These are phyloP conservation scores for Rubroboletus satanas DNA, from an alignment of 768 basidiomycete genomes.

Conservation along the genomic window DNA sequence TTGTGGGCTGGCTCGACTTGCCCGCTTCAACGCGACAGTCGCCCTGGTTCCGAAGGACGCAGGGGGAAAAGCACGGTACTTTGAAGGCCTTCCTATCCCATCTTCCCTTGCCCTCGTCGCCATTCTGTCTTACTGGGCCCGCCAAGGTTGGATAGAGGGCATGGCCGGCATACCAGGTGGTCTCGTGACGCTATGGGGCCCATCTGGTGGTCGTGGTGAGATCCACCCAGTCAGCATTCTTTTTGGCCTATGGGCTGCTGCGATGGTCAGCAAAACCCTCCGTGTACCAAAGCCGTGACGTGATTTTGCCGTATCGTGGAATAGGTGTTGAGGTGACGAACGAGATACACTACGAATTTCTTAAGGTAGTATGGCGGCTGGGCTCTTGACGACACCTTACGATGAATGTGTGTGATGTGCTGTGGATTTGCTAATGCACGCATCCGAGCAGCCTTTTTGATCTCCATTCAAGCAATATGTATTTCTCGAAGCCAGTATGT, in stretches of 20 bases:
- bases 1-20: conserved; percentile 92
- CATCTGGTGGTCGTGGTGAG: conserved; percentile 72
- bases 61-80: conserved; percentile 87
- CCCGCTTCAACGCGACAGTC: conserved; percentile 98
- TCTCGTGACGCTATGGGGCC: conserved; percentile 69
- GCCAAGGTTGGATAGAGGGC: conserved; percentile 80
- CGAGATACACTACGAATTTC: conserved; percentile 5
- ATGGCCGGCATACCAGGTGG: conserved; percentile 74
- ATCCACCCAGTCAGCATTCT: conserved; percentile 74
- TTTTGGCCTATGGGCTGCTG: conserved; percentile 86
- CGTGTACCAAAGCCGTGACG: conserved; percentile 72
- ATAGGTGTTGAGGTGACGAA: not conserved
- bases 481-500: not conserved
- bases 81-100: conserved; percentile 97
- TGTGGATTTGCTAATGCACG: conserved; percentile 1
- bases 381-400: conserved; percentile 10
- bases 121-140: conserved; percentile 77
- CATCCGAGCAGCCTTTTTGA: not conserved
- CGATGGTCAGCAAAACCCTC: conserved; percentile 98
- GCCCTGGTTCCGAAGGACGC: conserved; percentile 86
- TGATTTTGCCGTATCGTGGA: not conserved
- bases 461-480: not conserved
- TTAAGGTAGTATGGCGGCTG: not conserved
- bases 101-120: conserved; percentile 79
- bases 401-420: conserved; percentile 13